Evolutionary conservation across 768 basidiomycete genomes (phyloP), one percentile per base, ranked within the genome.

Genomic region (Tylopilus sp.): DNA sequence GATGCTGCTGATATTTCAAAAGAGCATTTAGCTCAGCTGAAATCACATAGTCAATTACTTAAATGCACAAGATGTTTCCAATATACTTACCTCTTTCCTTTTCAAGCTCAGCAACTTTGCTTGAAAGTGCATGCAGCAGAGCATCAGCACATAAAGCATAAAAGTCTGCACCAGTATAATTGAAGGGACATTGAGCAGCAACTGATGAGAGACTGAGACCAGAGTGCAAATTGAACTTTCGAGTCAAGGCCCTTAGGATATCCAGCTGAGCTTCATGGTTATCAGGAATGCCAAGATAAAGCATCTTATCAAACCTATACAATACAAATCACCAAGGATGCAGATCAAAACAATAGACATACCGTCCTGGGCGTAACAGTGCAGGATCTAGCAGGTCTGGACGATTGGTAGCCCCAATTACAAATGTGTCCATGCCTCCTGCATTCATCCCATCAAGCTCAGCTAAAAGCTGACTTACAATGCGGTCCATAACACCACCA

Each of bases 61-160:
- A 37, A 21, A 36, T 10, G 29, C 29, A 4, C 31, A 7, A 29
- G 10, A 2, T 4, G 19, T 10, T 34, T 8, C 1, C 38, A 14
- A 48, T 29, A 21, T 2, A 56, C 3, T 45, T 61, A 86, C 88
- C 82, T 44, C 98, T 87, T 60, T 81, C 85, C 8, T 63, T 66
- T 54, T 98, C 96, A 14, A 98, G 73, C 45, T 79, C 80, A 55
- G 82, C 79, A 0, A 97, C 95, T 59, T 87, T 92, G 33, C 89
- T 76, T 21, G 92, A 85, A 86, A 99, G 96, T 11, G 97, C 92
- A 67, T 90, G 89, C 52, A 99, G 77, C 80, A 99, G 84, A 1
- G 97, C 95, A 70, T 99, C 96, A 6, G 93, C 89, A 69, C 97
- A 98, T 10, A 99, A 75, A 0, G 97, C 97, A 74, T 99, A 98